Base-by-base conservation (phyloP, 441 rosid species). In the Pelargonium myrrhifolium region DNA sequence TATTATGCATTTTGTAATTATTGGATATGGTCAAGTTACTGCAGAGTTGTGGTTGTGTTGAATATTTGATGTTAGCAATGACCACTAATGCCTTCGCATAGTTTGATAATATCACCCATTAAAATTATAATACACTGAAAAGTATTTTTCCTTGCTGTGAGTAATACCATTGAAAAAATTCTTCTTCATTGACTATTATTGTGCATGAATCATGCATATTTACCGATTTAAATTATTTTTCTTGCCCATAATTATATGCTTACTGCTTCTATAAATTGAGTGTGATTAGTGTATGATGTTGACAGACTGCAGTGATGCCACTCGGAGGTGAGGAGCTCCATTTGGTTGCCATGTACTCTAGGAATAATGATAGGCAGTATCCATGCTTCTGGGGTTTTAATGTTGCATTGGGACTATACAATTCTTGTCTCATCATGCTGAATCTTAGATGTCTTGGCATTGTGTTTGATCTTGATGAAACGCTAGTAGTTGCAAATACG, bases 371-470 rank as follows among this genome's bases (percentile, higher is more conserved):
- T 78, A 95, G 90, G 89, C 89, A 85, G 85, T 92, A 86, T 74
- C 98, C 98, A 0, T 90, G 97, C 69, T 95, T 95, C 72, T 92
- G 99, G 99, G 92, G 99, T 80, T 92, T 83, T 75, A 76, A 86
- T 1, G 87, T 87, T 62, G 87, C 95, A 7, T 35, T 65, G 18
- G 95, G 95, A 65, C 86, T 95, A 4, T 95, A 87, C 31, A 76
- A 82, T 74, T 87, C 98, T 3, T 95, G 91, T 65, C 73, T 90
- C 62, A 81, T 86, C 75, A 85, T 95, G 94, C 85, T 95, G 67
- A 90, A 95, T 74, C 71, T 87, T 72, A 72, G 97, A 39, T 95
- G 99, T 66, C 82, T 95, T 15, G 85, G 97, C 1, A 90, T 92
- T 72, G 98, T 95, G 24, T 95, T 95, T 64, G 98, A 92, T 81